Evolutionary conservation across 2,329 filamentous ascomycete genomes (phyloP).

Genomic region (Exophiala dermatitidis): DNA sequence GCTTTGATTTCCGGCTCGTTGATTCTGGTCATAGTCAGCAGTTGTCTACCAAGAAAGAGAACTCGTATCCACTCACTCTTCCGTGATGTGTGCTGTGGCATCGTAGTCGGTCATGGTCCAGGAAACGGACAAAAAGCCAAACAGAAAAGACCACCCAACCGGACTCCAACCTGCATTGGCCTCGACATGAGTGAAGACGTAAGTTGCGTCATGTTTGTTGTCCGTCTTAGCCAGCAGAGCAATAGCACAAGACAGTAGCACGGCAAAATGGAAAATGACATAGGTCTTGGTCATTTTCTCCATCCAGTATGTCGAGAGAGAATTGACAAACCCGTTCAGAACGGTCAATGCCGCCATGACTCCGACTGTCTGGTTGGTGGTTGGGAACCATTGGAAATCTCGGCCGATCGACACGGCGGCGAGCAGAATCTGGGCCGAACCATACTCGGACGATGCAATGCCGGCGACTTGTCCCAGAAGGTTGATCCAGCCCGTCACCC

Average conservation of each 20-base stretch:
- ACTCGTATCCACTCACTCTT: conserved; percentile 34
- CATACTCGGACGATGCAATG: conserved; percentile 52
- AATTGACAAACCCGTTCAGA: conserved; percentile 49
- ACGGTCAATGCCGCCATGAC: conserved; percentile 51
- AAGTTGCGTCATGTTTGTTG: conserved; percentile 46
- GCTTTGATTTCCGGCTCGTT: conserved; percentile 45
- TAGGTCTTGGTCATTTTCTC: conserved; percentile 53
- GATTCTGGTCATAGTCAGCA: conserved; percentile 34
- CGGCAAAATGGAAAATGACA: conserved; percentile 50
- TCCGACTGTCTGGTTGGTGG: conserved; percentile 43
- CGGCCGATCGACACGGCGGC: conserved; percentile 48
- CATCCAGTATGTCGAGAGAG: conserved; percentile 50
- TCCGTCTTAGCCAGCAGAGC: conserved; percentile 46
- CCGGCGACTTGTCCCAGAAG: conserved; percentile 45
- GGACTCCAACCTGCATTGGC: conserved; percentile 49
- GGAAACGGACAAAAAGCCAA: conserved; percentile 53
- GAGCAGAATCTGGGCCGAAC: conserved; percentile 50
- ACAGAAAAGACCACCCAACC: conserved; percentile 51
- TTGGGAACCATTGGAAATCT: conserved; percentile 44
- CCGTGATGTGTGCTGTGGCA: conserved; percentile 44
- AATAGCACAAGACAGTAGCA: conserved; percentile 47
- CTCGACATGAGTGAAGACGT: conserved; percentile 51
- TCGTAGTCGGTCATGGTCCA: conserved; percentile 56
- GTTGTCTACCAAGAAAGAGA: conserved; percentile 17
- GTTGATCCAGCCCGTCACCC: conserved; percentile 46